A percentile compares a stretch with the other conserved stretches of the same genome.
Evolutionary conservation across 371 early-diverging fungal genomes (phyloP).

Genomic region (Catenaria anguillulae): DNA sequence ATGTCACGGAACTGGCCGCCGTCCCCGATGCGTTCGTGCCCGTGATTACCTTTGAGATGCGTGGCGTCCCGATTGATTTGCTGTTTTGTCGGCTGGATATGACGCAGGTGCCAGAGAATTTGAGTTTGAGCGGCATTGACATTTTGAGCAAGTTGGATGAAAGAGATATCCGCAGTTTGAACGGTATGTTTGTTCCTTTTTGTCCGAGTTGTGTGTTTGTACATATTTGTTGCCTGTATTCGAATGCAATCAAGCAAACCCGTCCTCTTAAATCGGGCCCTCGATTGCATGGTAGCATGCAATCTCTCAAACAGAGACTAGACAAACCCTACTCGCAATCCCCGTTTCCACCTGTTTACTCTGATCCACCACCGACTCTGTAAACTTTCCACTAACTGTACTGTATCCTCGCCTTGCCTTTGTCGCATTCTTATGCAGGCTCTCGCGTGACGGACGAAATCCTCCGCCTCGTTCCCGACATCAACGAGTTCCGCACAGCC

Average conservation of each 20-base stretch:
- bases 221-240: too few species aligned
- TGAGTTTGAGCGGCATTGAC: constrained; percentile 76
- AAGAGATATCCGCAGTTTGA: constrained; percentile 80
- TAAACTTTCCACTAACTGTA: too few species aligned
- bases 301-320: too few species aligned
- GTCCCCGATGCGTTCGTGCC: constrained; percentile 96
- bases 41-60: constrained; percentile 88
- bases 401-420: neutral
- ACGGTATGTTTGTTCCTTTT: constrained; percentile 59
- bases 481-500: constrained; percentile 76
- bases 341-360: too few species aligned
- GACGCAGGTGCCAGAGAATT: constrained; percentile 63
- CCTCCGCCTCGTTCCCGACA: constrained; percentile 85
- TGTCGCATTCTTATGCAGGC: constrained; percentile 22
- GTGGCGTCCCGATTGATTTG: constrained; percentile 61
- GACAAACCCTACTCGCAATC: too few species aligned
- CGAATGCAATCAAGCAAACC: too few species aligned
- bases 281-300: too few species aligned
- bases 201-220: too few species aligned
- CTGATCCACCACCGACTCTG: too few species aligned
- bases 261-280: too few species aligned
- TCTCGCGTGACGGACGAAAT: constrained; percentile 98
- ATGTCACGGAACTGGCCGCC: constrained; percentile 77
- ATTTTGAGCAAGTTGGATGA: constrained; percentile 88
- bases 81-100: constrained; percentile 49